Conservation (phyloP, 768 basidiomycete species). For the Suillus variegatus region DNA sequence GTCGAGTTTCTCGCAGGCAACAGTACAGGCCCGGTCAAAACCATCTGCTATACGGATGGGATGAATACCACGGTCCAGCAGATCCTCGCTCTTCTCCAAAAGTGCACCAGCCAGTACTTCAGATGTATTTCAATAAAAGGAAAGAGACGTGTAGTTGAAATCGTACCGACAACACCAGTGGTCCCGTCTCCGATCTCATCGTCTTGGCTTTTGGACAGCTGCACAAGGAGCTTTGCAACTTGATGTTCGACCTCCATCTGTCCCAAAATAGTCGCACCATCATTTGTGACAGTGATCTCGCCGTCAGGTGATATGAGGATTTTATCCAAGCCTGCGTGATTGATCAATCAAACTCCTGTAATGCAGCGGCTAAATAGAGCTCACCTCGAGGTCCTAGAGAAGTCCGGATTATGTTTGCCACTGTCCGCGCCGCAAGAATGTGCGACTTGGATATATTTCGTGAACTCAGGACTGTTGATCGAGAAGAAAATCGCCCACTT, state of each 20-base stretch:
- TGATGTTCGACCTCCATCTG: constrained; percentile 99
- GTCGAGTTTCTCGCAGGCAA: constrained; percentile 90
- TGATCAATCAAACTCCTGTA: constrained; percentile 13
- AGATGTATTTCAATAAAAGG: background rate
- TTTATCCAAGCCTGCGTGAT: constrained; percentile 80
- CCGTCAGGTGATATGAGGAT: constrained; percentile 95
- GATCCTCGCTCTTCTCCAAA: constrained; percentile 88
- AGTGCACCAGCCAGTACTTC: constrained; percentile 96
- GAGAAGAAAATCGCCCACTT: constrained; percentile 49
- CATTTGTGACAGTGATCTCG: constrained; percentile 99
- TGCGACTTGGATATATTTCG: constrained; percentile 60
- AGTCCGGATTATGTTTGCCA: constrained; percentile 93
- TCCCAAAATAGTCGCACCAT: constrained; percentile 96
- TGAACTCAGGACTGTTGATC: constrained; percentile 8
- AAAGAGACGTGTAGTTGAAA: constrained; percentile 10
- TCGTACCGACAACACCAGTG: constrained; percentile 96
- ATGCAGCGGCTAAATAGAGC: constrained; percentile 15
- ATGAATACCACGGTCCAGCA: constrained; percentile 99
- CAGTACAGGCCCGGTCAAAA: constrained; percentile 90
- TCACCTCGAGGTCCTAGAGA: constrained; percentile 92
- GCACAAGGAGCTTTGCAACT: constrained; percentile 96
- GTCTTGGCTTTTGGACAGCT: constrained; percentile 96
- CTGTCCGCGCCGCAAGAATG: constrained; percentile 92
- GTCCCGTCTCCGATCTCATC: constrained; percentile 99
- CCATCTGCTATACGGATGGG: constrained; percentile 99